Evolutionary conservation across 2,329 filamentous ascomycete species (phyloP), one percentile per base, ranked within the genome.

Genomic region (Zasmidium cellare): DNA sequence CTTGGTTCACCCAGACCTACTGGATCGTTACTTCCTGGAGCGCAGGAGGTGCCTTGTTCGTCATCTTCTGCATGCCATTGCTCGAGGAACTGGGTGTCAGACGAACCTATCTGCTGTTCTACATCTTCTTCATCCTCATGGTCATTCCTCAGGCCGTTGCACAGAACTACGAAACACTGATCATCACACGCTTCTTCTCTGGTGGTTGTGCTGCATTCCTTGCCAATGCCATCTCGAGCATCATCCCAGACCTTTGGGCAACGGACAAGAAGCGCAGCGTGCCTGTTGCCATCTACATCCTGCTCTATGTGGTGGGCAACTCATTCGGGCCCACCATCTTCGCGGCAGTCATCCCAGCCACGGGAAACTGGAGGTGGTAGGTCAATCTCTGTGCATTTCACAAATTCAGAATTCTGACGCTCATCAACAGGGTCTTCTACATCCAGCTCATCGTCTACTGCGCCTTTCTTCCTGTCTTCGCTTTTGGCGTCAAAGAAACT

Each of bases 401-500:
- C 7, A 28, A 11, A 28, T 11, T 6, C 6, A 28, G 5, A 5
- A 6, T 19, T 31, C 44, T 57, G 20, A 57, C 49, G 25, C 24
- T 22, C 45, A 9, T n/a, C 25, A n/a, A 31, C 45, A 67, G 61
- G 67, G 72, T 76, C 50, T 74, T 75, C 63, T 75, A 72, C 61
- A 71, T 72, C 44, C 73, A 76, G 56, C 64, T 76, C 38, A 80
- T 81, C 50, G 71, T 72, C 67, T 80, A 80, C 46, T 76, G 72
- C 19, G 72, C 72, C 2, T 64, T 80, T 1, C 68, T 80, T 7
- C 74, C 74, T 0, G 31, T 80, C 14, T 73, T 74, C 60, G 58
- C 71, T 44, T 63, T 77, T 46, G 69, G 72, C 7, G 68, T 84
- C 9, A 73, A 72, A 2, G 81, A 83, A 62, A 78, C 77, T n/a